These are phyloP conservation scores for Pleurostoma richardsiae DNA, from an alignment of 2,329 filamentous ascomycete species.

Conservation along the genomic window DNA sequence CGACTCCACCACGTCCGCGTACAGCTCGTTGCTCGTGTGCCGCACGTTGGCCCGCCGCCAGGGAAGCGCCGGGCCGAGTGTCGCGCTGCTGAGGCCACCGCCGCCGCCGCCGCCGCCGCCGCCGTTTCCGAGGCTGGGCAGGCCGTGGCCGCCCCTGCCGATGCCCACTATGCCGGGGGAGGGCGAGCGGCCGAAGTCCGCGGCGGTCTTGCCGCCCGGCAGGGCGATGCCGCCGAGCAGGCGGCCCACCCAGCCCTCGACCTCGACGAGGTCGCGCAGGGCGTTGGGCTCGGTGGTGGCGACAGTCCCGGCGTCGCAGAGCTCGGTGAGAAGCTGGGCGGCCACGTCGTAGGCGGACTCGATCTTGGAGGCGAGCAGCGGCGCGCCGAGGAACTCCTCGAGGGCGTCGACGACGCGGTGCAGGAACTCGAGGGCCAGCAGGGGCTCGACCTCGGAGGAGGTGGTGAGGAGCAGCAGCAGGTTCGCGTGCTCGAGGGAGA, in stretches of 20 bases:
- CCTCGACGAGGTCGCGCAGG: slow-evolving; percentile 83
- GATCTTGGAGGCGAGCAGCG: slow-evolving; percentile 79
- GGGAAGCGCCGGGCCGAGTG: slow-evolving; percentile 55
- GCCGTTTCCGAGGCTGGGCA: neutral
- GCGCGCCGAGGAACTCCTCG: slow-evolving; percentile 89
- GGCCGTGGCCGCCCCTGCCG: neutral
- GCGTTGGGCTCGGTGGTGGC: slow-evolving; percentile 92
- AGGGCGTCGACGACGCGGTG: slow-evolving; percentile 89
- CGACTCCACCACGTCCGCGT: slow-evolving; percentile 92
- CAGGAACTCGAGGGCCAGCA: slow-evolving; percentile 89
- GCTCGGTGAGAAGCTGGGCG: slow-evolving; percentile 86
- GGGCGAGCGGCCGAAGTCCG: slow-evolving; percentile 7
- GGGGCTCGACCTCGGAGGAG: slow-evolving; percentile 82
- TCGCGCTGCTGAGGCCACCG: slow-evolving; percentile 13
- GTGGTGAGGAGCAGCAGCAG: slow-evolving; percentile 80
- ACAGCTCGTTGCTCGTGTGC: slow-evolving; percentile 95
- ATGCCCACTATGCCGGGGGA: neutral
- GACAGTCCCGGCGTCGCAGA: slow-evolving; percentile 91
- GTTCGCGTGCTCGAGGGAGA: slow-evolving; percentile 81
- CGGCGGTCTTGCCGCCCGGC: slow-evolving; percentile 43
- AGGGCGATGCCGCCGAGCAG: slow-evolving; percentile 82
- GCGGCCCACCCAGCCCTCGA: slow-evolving; percentile 85
- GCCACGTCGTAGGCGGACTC: slow-evolving; percentile 90
- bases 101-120: slow-evolving; percentile 1
- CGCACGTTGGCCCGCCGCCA: slow-evolving; percentile 91